Base-by-base conservation (phyloP, 78 protist species). In the Pelomyxa schiedti region DNA sequence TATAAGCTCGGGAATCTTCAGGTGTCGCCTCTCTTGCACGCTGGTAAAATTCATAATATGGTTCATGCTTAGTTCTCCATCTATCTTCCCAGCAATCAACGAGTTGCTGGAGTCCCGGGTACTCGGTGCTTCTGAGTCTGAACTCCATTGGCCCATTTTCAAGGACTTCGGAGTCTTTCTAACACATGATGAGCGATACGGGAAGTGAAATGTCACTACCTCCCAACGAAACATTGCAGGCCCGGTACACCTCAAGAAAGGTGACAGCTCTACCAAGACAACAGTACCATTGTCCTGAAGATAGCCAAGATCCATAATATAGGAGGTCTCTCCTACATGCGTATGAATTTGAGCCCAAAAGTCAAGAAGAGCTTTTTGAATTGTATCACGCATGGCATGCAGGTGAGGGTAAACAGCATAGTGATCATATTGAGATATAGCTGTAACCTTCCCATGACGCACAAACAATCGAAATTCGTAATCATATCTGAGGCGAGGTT, bases 211-310 rank as follows among this genome's bases (percentile, higher is more conserved):
- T 58, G 5, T 64, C 37, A 41, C 74, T 6, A 29, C 52, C 4
- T 26, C 52, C 76, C 76, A 73, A 32, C 66, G 42, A 67, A 73
- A 73, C 4, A 24, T 22, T 8, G 76, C 76, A 9, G 76, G 37
- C 35, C 76, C 76, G 5, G 76, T 73, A 22, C 76, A 73, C 26
- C 8, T 28, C n/a, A 41, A 8, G 76, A 73, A 73, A 28, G 76
- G 76, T 3, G 72, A 53, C 7, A 73, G 22, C 66, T 73, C 76
- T 8, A 73, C 52, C 36, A 73, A 8, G 67, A 71, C 53, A 28
- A 71, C 16, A 32, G 7, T 7, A 4, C 41, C 36, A 24, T 24
- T 38, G 38, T 24, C 66, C 26, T 63, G 70, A 3, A 52, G 22
- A 8, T 26, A 8, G 24, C 76, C 58, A 39, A 73, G 16, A 39